Base-by-base conservation (phyloP, 2,329 filamentous ascomycete genomes). In the Calonectria pseudoreteaudii region DNA sequence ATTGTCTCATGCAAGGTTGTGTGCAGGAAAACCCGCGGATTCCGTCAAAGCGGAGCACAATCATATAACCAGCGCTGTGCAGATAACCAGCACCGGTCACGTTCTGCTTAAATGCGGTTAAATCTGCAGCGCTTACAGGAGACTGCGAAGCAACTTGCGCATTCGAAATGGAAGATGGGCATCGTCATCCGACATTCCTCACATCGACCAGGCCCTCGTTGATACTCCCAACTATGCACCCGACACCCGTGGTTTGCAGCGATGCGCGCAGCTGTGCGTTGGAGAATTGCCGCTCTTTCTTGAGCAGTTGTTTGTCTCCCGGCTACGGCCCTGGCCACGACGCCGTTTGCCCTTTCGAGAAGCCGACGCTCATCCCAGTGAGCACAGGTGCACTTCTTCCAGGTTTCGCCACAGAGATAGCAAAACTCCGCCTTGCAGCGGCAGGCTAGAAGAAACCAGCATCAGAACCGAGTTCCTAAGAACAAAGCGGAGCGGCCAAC, bases 401-500 rank as follows among this genome's bases (percentile, higher is more conserved):
- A 90, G 0, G 0, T 8, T 0, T 38, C 10, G 2, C 87, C 87
- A 52, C 88, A 90, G 0, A 78, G 8, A 41, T 90, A 90, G 73
- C 88, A 90, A 73, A 90, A 91, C 20, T 89, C n/a, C 0, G 84
- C 81, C 0, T 83, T 78, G 52, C 88, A 91, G 1, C 66, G 79
- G 50, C 88, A 91, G 1, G 86, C 89, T 85, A 14, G 8, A 23
- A n/a, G 5, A 49, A 2, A 7, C 10, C 18, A 16, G 13, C 4
- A 47, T 70, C n/a, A 65, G 26, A 28, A 18, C 14, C 1, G 1
- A 36, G 20, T 3, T 16, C 41, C 8, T 9, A 16, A 16, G 8
- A 41, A 6, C 7, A 28, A 10, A 5, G 18, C 7, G 20, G 0
- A 5, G 6, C n/a, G 26, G 56, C 1, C 8, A 34, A 86, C 88